Evolutionary conservation across 1,139 yeast genomes (phyloP).

Genomic region (Candida sp.): DNA sequence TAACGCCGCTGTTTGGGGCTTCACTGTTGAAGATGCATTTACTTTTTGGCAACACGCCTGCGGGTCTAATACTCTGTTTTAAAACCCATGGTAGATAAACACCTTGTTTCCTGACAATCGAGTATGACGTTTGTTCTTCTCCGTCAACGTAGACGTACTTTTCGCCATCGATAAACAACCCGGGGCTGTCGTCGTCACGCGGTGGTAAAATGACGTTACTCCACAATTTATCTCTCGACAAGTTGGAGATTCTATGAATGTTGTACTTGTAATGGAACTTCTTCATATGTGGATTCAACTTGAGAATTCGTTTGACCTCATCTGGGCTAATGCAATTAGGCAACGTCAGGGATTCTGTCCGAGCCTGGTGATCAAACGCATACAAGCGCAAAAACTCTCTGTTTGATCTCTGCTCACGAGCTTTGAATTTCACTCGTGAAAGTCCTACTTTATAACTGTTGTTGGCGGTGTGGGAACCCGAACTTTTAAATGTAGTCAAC

Average conservation of each 20-base stretch:
- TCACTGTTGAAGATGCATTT: conserved; percentile 30
- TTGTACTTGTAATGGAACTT: conserved; percentile 32
- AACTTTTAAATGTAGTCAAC: conserved; percentile 11
- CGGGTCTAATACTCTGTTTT: conserved; percentile 32
- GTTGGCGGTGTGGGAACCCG: conserved; percentile 1
- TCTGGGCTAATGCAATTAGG: conserved; percentile 13
- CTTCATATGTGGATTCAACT: conserved; percentile 23
- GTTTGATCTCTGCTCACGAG: conserved; percentile 53
- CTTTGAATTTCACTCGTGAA: conserved; percentile 21
- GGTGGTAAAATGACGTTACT: conserved; percentile 50
- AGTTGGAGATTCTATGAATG: conserved; percentile 35
- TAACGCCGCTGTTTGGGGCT: conserved; percentile 44
- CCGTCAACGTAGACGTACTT: conserved; percentile 24
- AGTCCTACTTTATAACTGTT: not conserved
- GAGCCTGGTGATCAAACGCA: conserved; percentile 47
- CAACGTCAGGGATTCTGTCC: conserved; percentile 20
- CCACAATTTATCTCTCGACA: conserved; percentile 54
- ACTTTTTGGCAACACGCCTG: conserved; percentile 34
- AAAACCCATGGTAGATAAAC: conserved; percentile 45
- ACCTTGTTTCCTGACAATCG: conserved; percentile 26
- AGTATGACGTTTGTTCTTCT: conserved; percentile 9
- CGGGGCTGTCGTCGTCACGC: conserved; percentile 42
- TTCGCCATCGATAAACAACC: conserved; percentile 23
- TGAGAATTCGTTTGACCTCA: conserved; percentile 9
- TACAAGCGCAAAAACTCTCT: conserved; percentile 48